Evolutionary conservation across 2,329 filamentous ascomycete genomes (phyloP).

Genomic region (Clonostachys rhizophaga): DNA sequence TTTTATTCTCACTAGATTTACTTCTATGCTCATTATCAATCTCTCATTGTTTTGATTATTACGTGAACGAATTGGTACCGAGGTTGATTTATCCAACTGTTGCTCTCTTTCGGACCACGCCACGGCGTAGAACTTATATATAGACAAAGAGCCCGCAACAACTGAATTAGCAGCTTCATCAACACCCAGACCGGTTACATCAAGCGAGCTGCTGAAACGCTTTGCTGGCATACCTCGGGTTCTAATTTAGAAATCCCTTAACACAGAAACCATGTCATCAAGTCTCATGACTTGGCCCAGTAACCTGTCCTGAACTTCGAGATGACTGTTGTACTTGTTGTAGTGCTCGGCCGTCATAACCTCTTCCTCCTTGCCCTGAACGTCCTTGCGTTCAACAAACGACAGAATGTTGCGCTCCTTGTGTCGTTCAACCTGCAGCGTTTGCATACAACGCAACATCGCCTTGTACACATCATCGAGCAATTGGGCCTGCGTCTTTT

Average conservation of each 20-base stretch:
- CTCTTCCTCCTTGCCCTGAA: conserved; percentile 77
- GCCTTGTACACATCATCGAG: conserved; percentile 83
- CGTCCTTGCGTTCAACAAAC: conserved; percentile 80
- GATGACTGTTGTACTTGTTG: conserved; percentile 51
- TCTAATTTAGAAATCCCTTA: conserved; percentile 64
- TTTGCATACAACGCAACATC: conserved; percentile 81
- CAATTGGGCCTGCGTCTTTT: conserved; percentile 64
- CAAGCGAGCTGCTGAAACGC: no score
- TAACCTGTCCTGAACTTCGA: conserved; percentile 67
- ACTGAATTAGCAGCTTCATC: no score
- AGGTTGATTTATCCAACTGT: no score
- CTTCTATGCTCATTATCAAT: no score
- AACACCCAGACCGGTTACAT: no score
- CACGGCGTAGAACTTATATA: no score
- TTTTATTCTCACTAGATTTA: no score
- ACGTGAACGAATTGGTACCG: no score
- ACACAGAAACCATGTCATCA: conserved; percentile 78
- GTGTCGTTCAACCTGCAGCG: conserved; percentile 70
- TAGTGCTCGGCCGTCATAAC: conserved; percentile 73
- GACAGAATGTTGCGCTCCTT: conserved; percentile 69
- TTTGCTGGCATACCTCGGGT: no score
- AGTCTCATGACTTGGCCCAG: conserved; percentile 74
- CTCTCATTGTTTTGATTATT: no score
- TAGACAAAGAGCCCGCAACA: no score
- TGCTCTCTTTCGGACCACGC: no score